Evolutionary conservation across 371 early-diverging fungal species (phyloP).

Genomic region (Mucor mucedo): DNA sequence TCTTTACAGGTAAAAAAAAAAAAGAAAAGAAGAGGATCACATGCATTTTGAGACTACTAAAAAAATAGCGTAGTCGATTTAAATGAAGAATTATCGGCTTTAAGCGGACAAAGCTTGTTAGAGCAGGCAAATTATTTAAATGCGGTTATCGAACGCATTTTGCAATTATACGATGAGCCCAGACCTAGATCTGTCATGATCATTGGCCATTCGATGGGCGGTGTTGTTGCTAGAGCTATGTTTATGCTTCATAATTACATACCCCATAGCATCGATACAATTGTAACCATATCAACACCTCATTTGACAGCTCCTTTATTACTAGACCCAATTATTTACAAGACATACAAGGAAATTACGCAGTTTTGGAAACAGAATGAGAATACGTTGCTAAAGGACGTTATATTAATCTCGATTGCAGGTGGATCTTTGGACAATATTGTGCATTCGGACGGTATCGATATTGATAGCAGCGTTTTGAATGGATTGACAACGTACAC

Average conservation of each 20-base stretch:
- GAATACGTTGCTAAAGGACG: constrained; percentile 42
- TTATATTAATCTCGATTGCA: constrained; percentile 85
- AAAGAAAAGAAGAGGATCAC: too few species aligned
- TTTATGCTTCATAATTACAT: constrained; percentile 70
- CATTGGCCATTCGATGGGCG: constrained; percentile 97
- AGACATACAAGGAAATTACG: constrained; percentile 66
- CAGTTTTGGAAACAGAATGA: constrained; percentile 61
- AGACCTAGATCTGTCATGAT: constrained; percentile 72
- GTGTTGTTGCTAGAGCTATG: constrained; percentile 85
- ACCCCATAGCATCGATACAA: constrained; percentile 70
- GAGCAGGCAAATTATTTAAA: constrained; percentile 84
- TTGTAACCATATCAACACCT: constrained; percentile 92
- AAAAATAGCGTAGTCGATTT: constrained; percentile 64
- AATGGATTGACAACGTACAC: constrained; percentile 77
- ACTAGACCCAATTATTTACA: constrained; percentile 69
- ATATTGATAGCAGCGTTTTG: constrained; percentile 65
- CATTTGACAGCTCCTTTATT: constrained; percentile 82
- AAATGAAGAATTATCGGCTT: constrained; percentile 89
- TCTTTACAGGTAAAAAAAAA: constrained; percentile 71
- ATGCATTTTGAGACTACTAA: too few species aligned
- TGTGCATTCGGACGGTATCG: constrained; percentile 76
- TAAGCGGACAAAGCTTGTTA: constrained; percentile 27
- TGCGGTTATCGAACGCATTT: constrained; percentile 76
- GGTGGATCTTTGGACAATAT: constrained; percentile 88
- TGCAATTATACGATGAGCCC: constrained; percentile 52